Evolutionary conservation across 257 asterid species (phyloP).

Genomic region (Voacanga thouarsii): DNA sequence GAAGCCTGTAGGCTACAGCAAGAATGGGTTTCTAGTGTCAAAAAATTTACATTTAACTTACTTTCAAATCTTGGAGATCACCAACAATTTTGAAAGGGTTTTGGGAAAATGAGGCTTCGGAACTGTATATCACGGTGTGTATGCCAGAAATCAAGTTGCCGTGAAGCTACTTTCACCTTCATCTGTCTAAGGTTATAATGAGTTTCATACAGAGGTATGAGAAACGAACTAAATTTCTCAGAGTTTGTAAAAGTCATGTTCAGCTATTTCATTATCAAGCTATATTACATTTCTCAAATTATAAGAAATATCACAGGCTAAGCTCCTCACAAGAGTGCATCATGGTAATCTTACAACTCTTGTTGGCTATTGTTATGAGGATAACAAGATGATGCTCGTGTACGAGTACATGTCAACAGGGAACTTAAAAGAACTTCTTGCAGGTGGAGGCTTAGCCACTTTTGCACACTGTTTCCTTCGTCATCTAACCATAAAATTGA

Average conservation of each 20-base stretch:
- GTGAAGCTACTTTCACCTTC: conserved; percentile 37
- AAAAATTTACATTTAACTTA: conserved; percentile 20
- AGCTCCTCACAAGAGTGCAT: conserved; percentile 39
- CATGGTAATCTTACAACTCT: conserved; percentile 38
- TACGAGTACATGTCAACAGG: conserved; percentile 48
- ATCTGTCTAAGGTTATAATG: conserved; percentile 20
- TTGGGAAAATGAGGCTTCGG: conserved; percentile 52
- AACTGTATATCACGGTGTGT: conserved; percentile 35
- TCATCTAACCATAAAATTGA: background rate
- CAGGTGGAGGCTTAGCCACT: conserved; percentile 20
- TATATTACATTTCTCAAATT: background rate
- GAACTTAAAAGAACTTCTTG: conserved; percentile 29
- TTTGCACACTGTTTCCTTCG: background rate
- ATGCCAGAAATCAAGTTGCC: conserved; percentile 36
- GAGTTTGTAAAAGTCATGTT: background rate
- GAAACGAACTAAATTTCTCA: background rate
- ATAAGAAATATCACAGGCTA: conserved; percentile 28
- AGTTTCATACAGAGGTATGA: conserved; percentile 36
- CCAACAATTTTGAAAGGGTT: conserved; percentile 26
- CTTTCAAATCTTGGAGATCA: conserved; percentile 28
- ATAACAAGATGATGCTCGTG: conserved; percentile 31
- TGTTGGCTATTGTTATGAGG: conserved; percentile 45
- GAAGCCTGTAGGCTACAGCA: background rate
- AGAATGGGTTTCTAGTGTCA: conserved; percentile 8
- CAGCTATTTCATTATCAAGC: too few relatives aligned